Conservation (phyloP, 129 eudicot genomes). For the Oenanthe sinensis region DNA sequence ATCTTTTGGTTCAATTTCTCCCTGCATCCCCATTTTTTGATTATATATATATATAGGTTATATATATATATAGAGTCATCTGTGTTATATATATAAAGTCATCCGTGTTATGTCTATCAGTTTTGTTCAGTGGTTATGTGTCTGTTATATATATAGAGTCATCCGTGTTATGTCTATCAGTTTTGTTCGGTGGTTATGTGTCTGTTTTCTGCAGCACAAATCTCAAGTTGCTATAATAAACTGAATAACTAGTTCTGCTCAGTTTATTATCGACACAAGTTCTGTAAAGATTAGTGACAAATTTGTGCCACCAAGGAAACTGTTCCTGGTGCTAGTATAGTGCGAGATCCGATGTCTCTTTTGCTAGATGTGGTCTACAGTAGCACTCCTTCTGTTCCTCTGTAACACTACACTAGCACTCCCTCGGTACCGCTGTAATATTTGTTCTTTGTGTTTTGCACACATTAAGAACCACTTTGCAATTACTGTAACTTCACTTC, state of each 20-base stretch:
- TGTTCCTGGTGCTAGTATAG: background rate
- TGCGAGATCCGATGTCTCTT: background rate
- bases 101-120: too few species aligned
- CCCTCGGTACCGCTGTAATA: background rate
- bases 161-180: too few species aligned
- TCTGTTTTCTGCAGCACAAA: background rate
- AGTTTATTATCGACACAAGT: too few species aligned
- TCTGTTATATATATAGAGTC: too few species aligned
- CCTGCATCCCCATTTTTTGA: background rate
- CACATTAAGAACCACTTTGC: background rate
- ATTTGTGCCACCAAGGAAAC: background rate
- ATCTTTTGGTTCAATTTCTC: background rate
- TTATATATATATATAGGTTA: background rate
- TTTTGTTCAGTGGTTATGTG: too few species aligned
- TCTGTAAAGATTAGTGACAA: too few species aligned
- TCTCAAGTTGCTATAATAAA: background rate
- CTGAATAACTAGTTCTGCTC: background rate
- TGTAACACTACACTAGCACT: background rate
- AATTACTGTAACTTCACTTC: too few species aligned
- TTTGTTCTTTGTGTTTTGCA: background rate
- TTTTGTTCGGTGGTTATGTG: too few species aligned
- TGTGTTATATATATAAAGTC: too few species aligned
- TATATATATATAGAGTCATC: too few species aligned
- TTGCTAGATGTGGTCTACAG: background rate
- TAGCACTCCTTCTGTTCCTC: background rate